These are phyloP conservation scores for Elaeis guineensis DNA, from an alignment of 176 grass and related monocot genomes.

Conservation along the genomic window DNA sequence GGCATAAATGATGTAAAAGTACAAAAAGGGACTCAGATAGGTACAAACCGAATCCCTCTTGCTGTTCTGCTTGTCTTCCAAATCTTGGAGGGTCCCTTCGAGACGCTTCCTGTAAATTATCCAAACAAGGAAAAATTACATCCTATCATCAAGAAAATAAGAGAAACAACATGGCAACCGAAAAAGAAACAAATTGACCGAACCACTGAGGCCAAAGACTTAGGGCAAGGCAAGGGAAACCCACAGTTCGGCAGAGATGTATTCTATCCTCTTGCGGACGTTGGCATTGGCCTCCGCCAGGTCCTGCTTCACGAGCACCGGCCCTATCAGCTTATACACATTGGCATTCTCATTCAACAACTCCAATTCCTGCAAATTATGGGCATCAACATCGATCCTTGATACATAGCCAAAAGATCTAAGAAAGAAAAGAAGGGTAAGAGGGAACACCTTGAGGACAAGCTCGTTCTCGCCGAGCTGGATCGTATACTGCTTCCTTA, in stretches of 20 bases:
- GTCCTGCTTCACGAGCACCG: slow-evolving; percentile 95
- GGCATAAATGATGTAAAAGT: no score
- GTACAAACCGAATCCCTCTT: slow-evolving; percentile 81
- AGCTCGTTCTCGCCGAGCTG: slow-evolving; percentile 97
- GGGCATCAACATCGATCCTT: no score
- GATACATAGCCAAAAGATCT: no score
- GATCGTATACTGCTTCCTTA: slow-evolving; percentile 98
- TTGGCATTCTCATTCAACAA: slow-evolving; percentile 64
- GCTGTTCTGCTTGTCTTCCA: slow-evolving; percentile 93
- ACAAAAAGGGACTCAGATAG: slow-evolving; percentile 1
- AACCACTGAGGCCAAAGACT: no score
- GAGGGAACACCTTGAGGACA: slow-evolving; percentile 63
- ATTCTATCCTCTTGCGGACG: slow-evolving; percentile 93
- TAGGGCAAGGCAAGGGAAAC: slow-evolving; percentile 23
- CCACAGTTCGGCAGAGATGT: slow-evolving; percentile 91
- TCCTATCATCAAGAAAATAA: background rate
- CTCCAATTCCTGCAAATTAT: slow-evolving; percentile 60
- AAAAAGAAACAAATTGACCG: no score
- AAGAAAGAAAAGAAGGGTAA: background rate
- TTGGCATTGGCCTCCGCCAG: slow-evolving; percentile 89
- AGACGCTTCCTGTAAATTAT: slow-evolving; percentile 57
- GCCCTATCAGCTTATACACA: slow-evolving; percentile 92
- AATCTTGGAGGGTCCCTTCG: slow-evolving; percentile 62
- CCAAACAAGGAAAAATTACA: background rate
- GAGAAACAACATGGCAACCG: background rate